A percentile compares a stretch with the other conserved stretches of the same genome.
Conservation (phyloP, 2,329 filamentous ascomycete species). For the Clonostachys chloroleuca region DNA sequence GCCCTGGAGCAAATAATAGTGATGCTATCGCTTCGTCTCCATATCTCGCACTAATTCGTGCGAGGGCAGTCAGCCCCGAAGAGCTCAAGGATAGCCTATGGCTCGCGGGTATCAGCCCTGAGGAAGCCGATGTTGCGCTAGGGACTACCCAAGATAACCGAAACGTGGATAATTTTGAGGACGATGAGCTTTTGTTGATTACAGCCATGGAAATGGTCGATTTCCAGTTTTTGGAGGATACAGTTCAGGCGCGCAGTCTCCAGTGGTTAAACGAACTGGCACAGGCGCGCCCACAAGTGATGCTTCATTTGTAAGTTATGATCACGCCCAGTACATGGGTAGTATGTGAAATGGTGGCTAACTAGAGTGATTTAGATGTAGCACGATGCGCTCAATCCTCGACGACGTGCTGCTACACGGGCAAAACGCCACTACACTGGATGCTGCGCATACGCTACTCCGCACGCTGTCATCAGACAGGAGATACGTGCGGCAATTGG, state of each 20-base stretch:
- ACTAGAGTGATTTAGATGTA: constrained; percentile 35
- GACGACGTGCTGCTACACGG: constrained; percentile 60
- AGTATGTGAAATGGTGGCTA: neutral
- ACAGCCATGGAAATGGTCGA: constrained; percentile 62
- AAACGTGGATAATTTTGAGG: constrained; percentile 41
- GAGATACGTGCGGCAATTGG: constrained; percentile 42
- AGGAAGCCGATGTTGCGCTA: constrained; percentile 12
- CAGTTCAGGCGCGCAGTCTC: constrained; percentile 54
- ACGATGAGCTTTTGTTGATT: constrained; percentile 59
- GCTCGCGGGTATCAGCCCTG: constrained; percentile 49
- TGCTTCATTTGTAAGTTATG: constrained; percentile 50
- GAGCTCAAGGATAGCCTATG: constrained; percentile 60
- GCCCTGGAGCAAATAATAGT: too few relatives aligned
- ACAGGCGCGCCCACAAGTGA: constrained; percentile 46
- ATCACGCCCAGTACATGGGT: too few relatives aligned
- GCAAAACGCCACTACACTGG: constrained; percentile 55
- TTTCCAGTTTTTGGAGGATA: constrained; percentile 60
- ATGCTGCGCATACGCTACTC: constrained; percentile 56
- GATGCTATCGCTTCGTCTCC: constrained; percentile 34
- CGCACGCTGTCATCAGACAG: constrained; percentile 52
- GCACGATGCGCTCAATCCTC: constrained; percentile 51
- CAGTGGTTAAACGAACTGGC: constrained; percentile 57
- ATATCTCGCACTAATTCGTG: constrained; percentile 56
- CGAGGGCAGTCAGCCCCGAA: constrained; percentile 50
- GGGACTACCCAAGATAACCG: constrained; percentile 12